Percentiles rank a stretch among this genome's conserved stretches.
Evolutionary conservation across 768 basidiomycete species (phyloP).

Genomic region (Kwoniella heveanensis): DNA sequence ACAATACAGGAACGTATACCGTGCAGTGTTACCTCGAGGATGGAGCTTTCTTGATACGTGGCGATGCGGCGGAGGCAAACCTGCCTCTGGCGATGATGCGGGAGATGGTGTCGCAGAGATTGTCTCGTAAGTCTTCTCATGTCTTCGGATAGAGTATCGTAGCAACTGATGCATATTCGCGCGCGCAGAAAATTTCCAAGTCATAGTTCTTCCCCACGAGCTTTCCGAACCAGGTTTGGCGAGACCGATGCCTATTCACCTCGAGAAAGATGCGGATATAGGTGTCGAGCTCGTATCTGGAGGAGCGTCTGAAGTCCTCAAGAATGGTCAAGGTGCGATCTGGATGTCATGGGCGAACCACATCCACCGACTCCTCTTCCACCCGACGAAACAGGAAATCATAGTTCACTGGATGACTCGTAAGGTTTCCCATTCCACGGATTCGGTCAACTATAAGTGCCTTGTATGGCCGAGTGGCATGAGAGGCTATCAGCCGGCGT

Average conservation of each 20-base stretch:
- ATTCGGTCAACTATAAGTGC: constrained; percentile 76
- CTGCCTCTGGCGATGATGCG: constrained; percentile 62
- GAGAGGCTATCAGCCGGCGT: constrained; percentile 78
- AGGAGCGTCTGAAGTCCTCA: constrained; percentile 56
- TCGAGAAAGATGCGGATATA: constrained; percentile 25
- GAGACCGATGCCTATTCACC: constrained; percentile 24
- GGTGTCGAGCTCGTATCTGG: constrained; percentile 35
- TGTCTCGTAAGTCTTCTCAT: constrained; percentile 60
- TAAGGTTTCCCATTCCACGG: constrained; percentile 60
- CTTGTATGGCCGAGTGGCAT: constrained; percentile 92
- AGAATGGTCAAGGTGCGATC: constrained; percentile 64
- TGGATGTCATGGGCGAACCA: constrained; percentile 94
- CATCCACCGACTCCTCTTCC: constrained; percentile 88
- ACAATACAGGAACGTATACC: constrained; percentile 83
- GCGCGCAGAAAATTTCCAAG: constrained; percentile 84
- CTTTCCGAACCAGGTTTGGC: constrained; percentile 20
- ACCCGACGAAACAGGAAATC: constrained; percentile 72
- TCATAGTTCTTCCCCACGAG: constrained; percentile 64
- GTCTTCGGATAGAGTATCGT: too few relatives aligned
- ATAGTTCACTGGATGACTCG: constrained; percentile 84
- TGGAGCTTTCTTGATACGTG: constrained; percentile 80
- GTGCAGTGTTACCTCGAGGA: constrained; percentile 83
- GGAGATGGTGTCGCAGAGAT: constrained; percentile 87
- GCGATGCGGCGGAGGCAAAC: constrained; percentile 53
- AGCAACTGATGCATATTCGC: too few relatives aligned